Evolutionary conservation across 345 rosid species (phyloP).

Genomic region (Bruguiera sexangula): DNA sequence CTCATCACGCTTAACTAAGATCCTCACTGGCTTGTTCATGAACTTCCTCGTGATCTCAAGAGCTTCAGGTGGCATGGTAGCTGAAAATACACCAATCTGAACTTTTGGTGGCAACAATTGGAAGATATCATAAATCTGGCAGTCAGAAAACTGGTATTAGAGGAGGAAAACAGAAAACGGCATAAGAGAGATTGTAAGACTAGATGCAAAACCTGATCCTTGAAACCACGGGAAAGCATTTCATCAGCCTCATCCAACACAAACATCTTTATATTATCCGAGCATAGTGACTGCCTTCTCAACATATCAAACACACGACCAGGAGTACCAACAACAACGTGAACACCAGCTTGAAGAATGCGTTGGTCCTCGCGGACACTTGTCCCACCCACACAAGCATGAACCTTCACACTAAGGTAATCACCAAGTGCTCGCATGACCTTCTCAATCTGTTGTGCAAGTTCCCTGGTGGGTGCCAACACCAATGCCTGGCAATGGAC

Average conservation of each 20-base stretch:
- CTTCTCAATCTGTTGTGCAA: conserved; percentile 93
- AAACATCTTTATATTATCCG: conserved; percentile 78
- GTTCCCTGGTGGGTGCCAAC: conserved; percentile 86
- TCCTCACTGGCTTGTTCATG: conserved; percentile 37
- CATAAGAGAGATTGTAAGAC: not conserved
- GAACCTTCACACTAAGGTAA: conserved; percentile 85
- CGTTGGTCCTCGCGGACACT: conserved; percentile 95
- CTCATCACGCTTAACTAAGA: conserved; percentile 34
- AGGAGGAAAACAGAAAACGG: not conserved
- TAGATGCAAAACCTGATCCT: conserved; percentile 59
- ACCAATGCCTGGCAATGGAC: conserved; percentile 87
- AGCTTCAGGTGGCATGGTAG: conserved; percentile 35
- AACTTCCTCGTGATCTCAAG: conserved; percentile 33
- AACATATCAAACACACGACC: conserved; percentile 98
- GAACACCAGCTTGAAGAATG: conserved; percentile 85
- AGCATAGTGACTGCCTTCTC: conserved; percentile 76
- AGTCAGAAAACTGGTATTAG: not conserved
- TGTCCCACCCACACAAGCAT: conserved; percentile 96
- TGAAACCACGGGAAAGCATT: conserved; percentile 94
- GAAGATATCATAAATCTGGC: conserved; percentile 30
- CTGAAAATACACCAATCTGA: conserved; percentile 31
- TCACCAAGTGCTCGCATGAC: conserved; percentile 96
- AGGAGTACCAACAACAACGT: conserved; percentile 95
- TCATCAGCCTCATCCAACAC: conserved; percentile 97
- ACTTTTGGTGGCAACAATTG: conserved; percentile 32